phyloP scores from a whole-genome alignment of 2,329 filamentous ascomycete species.

The Polychaeton citri region DNA sequence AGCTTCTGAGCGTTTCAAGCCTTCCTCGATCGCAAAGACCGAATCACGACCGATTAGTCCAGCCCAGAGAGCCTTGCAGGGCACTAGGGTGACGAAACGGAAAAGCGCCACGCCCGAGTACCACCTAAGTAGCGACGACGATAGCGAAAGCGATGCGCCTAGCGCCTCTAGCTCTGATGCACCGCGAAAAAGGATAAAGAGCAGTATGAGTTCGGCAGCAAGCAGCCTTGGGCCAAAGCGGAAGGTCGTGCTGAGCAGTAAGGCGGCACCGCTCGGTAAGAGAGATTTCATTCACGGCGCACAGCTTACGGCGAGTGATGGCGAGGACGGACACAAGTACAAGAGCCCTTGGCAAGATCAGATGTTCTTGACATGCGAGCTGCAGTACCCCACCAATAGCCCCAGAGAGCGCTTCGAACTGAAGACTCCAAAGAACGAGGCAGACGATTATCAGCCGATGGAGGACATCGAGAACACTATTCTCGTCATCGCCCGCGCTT shows the following conservation, averaged over 20 bases:
- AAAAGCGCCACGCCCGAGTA: constrained; percentile 23
- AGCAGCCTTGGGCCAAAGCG: constrained; percentile 5
- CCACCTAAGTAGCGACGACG: constrained; percentile 17
- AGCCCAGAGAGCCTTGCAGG: not conserved
- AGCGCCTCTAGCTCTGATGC: constrained; percentile 19
- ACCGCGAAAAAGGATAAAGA: constrained; percentile 23
- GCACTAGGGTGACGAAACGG: constrained; percentile 18
- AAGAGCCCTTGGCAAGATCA: constrained; percentile 34
- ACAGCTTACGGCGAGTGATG: constrained; percentile 23
- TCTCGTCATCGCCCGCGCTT: constrained; percentile 53
- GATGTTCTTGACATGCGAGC: constrained; percentile 33
- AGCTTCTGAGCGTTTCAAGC: constrained; percentile 13
- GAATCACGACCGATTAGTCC: not conserved
- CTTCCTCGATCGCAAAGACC: constrained; percentile 3
- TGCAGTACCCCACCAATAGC: constrained; percentile 69
- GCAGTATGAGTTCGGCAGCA: constrained; percentile 21
- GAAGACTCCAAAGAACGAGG: constrained; percentile 58
- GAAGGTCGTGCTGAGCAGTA: constrained; percentile 2
- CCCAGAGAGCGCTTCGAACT: constrained; percentile 48
- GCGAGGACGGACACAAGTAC: constrained; percentile 32
- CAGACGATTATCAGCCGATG: constrained; percentile 50
- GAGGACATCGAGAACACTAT: constrained; percentile 47
- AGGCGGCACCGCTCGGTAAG: constrained; percentile 6
- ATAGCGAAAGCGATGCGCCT: constrained; percentile 17
- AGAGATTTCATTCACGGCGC: constrained; percentile 27